A percentile compares a stretch with the other conserved stretches of the same genome.
These are phyloP conservation scores for Bombardia bombarda DNA, from an alignment of 495 filamentous ascomycete genomes.

Conservation along the genomic window DNA sequence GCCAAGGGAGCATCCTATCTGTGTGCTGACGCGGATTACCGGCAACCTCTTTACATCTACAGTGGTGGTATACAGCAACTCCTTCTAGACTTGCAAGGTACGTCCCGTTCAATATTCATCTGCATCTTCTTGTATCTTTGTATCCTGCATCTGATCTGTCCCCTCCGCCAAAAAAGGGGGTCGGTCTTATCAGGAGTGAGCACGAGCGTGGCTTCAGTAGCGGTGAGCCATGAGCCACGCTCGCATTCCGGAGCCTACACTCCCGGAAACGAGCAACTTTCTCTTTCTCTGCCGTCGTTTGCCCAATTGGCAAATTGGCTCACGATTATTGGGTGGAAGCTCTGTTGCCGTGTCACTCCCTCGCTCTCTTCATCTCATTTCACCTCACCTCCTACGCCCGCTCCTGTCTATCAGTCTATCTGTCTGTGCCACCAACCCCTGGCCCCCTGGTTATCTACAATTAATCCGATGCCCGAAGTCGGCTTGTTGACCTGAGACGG, in stretches of 20 bases:
- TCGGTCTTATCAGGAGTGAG: slow-evolving; percentile 5
- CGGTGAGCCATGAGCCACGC: slow-evolving; percentile 9
- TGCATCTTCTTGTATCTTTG: background rate
- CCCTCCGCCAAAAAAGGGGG: background rate
- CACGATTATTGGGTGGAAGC: slow-evolving; percentile 4
- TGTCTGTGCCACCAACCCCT: slow-evolving; percentile 12
- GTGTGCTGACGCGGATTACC: background rate
- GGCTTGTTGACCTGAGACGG: slow-evolving; percentile 15
- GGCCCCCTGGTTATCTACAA: slow-evolving; percentile 9
- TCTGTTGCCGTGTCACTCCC: slow-evolving; percentile 17
- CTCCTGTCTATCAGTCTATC: too few species aligned
- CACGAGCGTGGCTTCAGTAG: slow-evolving; percentile 11
- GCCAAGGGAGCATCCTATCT: background rate
- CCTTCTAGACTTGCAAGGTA: too few species aligned
- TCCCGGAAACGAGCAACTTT: slow-evolving; percentile 15
- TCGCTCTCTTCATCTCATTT: too few species aligned
- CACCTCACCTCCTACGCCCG: too few species aligned
- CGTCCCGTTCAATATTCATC: slow-evolving; percentile 1
- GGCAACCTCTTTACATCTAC: too few species aligned
- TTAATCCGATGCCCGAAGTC: slow-evolving; percentile 16
- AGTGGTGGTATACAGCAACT: too few species aligned
- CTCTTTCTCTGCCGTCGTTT: slow-evolving; percentile 4
- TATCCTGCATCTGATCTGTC: background rate
- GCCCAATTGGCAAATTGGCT: slow-evolving; percentile 9
- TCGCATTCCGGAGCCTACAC: slow-evolving; percentile 13